Evolutionary conservation across 495 filamentous ascomycete species (phyloP).

Genomic region (Talaromyces borbonicus): DNA sequence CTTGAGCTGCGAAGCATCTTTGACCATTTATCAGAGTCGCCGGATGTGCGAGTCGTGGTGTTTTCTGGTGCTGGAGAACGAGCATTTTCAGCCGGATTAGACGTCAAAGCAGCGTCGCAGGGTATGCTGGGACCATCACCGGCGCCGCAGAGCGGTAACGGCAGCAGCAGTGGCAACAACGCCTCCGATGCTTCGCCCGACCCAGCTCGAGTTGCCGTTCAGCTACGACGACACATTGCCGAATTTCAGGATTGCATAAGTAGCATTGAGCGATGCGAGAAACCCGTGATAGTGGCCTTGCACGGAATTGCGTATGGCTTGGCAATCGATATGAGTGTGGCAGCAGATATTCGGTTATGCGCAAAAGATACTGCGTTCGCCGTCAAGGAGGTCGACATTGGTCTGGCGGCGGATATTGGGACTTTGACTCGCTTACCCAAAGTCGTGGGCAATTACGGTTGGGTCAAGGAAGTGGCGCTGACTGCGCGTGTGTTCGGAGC

Average conservation of each 20-base stretch:
- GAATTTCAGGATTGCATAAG: constrained; percentile 73
- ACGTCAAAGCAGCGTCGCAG: constrained; percentile 57
- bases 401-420: constrained; percentile 87
- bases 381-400: constrained; percentile 95
- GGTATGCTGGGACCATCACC: constrained; percentile 14
- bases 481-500: constrained; percentile 68
- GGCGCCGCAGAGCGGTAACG: constrained; percentile 10
- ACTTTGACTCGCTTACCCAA: constrained; percentile 81
- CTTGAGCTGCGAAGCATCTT: constrained; percentile 68
- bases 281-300: constrained; percentile 79
- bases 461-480: constrained; percentile 87
- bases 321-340: constrained; percentile 71
- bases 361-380: constrained; percentile 52
- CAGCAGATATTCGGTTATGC: constrained; percentile 72
- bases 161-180: too few relatives aligned
- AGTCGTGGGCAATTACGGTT: constrained; percentile 62
- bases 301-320: constrained; percentile 76
- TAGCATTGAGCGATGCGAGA: constrained; percentile 76
- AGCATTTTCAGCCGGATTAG: constrained; percentile 76
- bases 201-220: constrained; percentile 54
- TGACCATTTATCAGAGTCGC: constrained; percentile 57
- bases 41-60: constrained; percentile 66
- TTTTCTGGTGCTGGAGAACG: constrained; percentile 73
- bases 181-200: too few relatives aligned
- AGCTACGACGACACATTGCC: constrained; percentile 54